These are phyloP conservation scores for Solanum chaucha DNA, from an alignment of 257 asterid genomes.

Conservation along the genomic window DNA sequence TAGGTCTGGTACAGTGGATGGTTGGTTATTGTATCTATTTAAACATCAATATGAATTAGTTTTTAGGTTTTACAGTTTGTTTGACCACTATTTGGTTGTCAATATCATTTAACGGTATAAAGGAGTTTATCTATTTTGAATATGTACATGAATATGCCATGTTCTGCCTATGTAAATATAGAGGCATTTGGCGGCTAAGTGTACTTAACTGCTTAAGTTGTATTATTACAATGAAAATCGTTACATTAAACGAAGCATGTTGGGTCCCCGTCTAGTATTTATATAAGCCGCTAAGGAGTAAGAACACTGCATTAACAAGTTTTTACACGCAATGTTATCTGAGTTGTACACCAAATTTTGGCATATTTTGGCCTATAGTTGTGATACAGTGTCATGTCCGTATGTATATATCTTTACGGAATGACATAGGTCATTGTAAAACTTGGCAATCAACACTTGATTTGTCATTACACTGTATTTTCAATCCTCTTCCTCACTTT, in stretches of 20 bases:
- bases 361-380: background rate
- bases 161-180: background rate
- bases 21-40: background rate
- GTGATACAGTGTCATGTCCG: background rate
- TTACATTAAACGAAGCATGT: background rate
- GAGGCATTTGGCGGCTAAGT: background rate
- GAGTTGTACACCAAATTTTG: background rate
- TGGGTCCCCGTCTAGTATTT: background rate
- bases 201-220: background rate
- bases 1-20: background rate
- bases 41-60: background rate
- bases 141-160: background rate
- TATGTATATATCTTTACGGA: background rate
- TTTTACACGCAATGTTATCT: background rate
- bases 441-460: background rate
- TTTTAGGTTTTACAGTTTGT: background rate
- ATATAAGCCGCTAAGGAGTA: background rate
- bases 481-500: background rate
- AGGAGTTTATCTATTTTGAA: no score
- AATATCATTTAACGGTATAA: no score
- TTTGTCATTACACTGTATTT: background rate
- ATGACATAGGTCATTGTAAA: background rate
- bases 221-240: background rate
- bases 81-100: no score
- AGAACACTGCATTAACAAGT: background rate